phyloP scores from a whole-genome alignment of 768 basidiomycete genomes.

The Panellus pusillus region DNA sequence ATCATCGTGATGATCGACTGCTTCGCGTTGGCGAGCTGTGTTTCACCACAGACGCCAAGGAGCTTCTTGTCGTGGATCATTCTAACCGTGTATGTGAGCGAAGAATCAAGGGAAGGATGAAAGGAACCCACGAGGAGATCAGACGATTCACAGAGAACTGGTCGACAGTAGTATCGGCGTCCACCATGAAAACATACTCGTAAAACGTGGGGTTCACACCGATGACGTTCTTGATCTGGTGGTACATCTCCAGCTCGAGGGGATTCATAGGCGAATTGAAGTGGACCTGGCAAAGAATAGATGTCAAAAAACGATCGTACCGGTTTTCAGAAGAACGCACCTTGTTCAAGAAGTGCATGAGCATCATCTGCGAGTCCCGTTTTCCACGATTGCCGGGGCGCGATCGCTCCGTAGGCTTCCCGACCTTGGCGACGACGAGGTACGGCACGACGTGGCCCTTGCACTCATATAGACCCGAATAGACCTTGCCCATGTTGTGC shows the following conservation, averaged over 20 bases:
- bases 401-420: constrained; percentile 90
- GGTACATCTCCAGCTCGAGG: constrained; percentile 97
- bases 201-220: constrained; percentile 99
- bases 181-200: constrained; percentile 91
- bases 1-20: constrained; percentile 97
- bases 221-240: constrained; percentile 99
- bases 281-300: constrained; percentile 65
- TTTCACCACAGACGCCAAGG: constrained; percentile 95
- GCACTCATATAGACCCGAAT: constrained; percentile 93
- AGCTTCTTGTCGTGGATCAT: constrained; percentile 97
- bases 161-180: constrained; percentile 94
- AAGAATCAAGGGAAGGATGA: neutral
- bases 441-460: constrained; percentile 96
- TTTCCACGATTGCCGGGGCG: constrained; percentile 98
- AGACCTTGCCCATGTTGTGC: constrained; percentile 98
- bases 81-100: constrained; percentile 39
- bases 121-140: constrained; percentile 79
- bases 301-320: constrained; percentile 3
- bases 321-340: constrained; percentile 36
- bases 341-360: constrained; percentile 99
- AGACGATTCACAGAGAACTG: constrained; percentile 85
- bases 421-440: constrained; percentile 87
- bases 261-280: constrained; percentile 97
- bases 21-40: constrained; percentile 87
- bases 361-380: constrained; percentile 93